Conservation (phyloP, 176 grass and related monocot genomes). For the Sorghum bicolor region DNA sequence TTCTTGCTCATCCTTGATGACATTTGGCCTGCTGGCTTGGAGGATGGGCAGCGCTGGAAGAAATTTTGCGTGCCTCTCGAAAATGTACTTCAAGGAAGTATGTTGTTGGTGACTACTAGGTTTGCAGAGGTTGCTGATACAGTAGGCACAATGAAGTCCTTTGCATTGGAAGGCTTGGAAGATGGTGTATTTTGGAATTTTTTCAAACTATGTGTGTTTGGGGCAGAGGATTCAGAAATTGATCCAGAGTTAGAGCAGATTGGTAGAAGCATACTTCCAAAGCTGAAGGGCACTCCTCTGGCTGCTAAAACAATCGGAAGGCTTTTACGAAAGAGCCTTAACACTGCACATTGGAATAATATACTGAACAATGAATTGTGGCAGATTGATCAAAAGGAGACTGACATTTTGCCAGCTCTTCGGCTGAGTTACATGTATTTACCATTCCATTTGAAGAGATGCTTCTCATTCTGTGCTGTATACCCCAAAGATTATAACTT, state of each 20-base stretch:
- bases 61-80: neutral
- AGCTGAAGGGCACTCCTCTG: slow-evolving; percentile 27
- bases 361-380: slow-evolving; percentile 37
- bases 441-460: slow-evolving; percentile 33
- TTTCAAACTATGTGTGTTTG: slow-evolving; percentile 24
- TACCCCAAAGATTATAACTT: slow-evolving; percentile 35
- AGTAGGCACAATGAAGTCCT: neutral
- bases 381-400: slow-evolving; percentile 7
- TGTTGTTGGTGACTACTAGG: slow-evolving; percentile 38
- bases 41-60: neutral
- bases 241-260: slow-evolving; percentile 2
- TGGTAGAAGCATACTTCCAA: slow-evolving; percentile 24
- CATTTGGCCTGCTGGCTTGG: slow-evolving; percentile 10
- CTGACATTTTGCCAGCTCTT: slow-evolving; percentile 41
- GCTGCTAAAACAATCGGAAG: slow-evolving; percentile 42
- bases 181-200: neutral
- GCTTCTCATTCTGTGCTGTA: slow-evolving; percentile 42
- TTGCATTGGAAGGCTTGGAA: slow-evolving; percentile 2
- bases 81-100: slow-evolving; percentile 20
- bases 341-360: slow-evolving; percentile 17
- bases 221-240: neutral
- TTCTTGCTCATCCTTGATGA: slow-evolving; percentile 43
- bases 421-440: slow-evolving; percentile 59
- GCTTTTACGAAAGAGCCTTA: neutral
- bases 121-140: neutral